Conservation (phyloP, 768 basidiomycete species). For the Megacollybia marginata region DNA sequence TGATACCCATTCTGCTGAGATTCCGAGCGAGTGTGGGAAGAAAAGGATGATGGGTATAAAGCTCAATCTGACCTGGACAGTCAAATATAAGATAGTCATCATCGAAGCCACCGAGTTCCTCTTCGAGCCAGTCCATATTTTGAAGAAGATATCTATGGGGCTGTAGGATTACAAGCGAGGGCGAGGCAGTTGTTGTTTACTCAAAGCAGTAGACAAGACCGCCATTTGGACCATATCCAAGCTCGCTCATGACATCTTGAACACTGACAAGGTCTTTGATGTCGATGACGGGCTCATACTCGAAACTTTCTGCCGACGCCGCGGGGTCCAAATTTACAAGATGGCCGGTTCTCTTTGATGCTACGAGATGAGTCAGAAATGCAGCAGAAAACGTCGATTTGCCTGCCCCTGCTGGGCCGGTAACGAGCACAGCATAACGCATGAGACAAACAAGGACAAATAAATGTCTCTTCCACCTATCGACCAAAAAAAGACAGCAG, state of each 20-base stretch:
- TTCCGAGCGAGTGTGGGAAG: slow-evolving; percentile 83
- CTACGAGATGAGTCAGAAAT: slow-evolving; percentile 81
- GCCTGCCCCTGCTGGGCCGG: slow-evolving; percentile 97
- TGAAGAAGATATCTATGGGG: slow-evolving; percentile 79
- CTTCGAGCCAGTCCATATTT: slow-evolving; percentile 98
- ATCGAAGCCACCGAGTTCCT: slow-evolving; percentile 90
- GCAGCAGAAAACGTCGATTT: slow-evolving; percentile 92
- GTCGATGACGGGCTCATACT: slow-evolving; percentile 88
- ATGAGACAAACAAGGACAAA: slow-evolving; percentile 28
- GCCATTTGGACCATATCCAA: slow-evolving; percentile 94
- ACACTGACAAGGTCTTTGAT: slow-evolving; percentile 89
- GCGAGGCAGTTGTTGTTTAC: slow-evolving; percentile 62
- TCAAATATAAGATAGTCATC: slow-evolving; percentile 94
- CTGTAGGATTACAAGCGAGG: slow-evolving; percentile 1
- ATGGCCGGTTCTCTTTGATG: slow-evolving; percentile 78
- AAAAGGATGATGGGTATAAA: slow-evolving; percentile 98
- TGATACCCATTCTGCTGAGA: slow-evolving; percentile 67
- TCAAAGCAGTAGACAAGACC: slow-evolving; percentile 98
- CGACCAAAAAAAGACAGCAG: slow-evolving; percentile 56
- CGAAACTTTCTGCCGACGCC: slow-evolving; percentile 78
- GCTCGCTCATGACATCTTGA: slow-evolving; percentile 93
- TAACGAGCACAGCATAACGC: slow-evolving; percentile 85
- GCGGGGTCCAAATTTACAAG: slow-evolving; percentile 98
- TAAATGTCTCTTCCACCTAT: slow-evolving; percentile 73
- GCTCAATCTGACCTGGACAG: slow-evolving; percentile 96